phyloP scores from a whole-genome alignment of 2,329 filamentous ascomycete species.

The Bimuria novae-zelandiae region DNA sequence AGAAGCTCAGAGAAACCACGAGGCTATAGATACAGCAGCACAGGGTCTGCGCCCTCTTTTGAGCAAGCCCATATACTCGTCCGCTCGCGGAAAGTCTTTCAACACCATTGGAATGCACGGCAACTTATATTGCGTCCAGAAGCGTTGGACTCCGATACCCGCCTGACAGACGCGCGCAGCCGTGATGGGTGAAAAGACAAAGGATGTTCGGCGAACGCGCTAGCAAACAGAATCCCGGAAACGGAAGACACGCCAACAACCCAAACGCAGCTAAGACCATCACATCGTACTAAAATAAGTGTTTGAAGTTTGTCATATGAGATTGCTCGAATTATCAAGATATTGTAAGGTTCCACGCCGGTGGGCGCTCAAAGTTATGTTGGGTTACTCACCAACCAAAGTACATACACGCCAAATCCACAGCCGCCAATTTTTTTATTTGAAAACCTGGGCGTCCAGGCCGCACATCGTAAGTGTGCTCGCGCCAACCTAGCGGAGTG shows the following conservation, averaged over 20 bases:
- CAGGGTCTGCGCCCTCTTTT: constrained; percentile 4
- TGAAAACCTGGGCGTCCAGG: neutral
- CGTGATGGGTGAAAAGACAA: constrained; percentile 12
- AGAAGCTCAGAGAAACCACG: neutral
- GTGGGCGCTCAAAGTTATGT: neutral
- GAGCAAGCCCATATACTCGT: constrained; percentile 1
- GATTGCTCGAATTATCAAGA: constrained; percentile 1
- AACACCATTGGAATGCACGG: constrained; percentile 16
- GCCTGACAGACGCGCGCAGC: constrained; percentile 28
- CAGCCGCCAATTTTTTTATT: neutral
- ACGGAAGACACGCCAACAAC: constrained; percentile 8
- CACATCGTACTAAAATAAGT: neutral
- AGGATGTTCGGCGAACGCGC: neutral
- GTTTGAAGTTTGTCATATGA: constrained; percentile 7
- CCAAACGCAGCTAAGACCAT: constrained; percentile 1
- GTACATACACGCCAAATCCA: neutral
- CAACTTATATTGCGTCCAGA: constrained; percentile 15
- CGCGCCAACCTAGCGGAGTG: neutral
- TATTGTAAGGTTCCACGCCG: neutral
- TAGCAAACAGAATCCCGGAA: constrained; percentile 22
- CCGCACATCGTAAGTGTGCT: neutral
- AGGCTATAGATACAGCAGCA: neutral
- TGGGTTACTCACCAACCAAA: neutral
- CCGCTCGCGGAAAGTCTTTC: constrained; percentile 12
- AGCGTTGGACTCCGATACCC: constrained; percentile 12